Conservation (phyloP, 345 rosid genomes). For the Lepidium didymum region DNA sequence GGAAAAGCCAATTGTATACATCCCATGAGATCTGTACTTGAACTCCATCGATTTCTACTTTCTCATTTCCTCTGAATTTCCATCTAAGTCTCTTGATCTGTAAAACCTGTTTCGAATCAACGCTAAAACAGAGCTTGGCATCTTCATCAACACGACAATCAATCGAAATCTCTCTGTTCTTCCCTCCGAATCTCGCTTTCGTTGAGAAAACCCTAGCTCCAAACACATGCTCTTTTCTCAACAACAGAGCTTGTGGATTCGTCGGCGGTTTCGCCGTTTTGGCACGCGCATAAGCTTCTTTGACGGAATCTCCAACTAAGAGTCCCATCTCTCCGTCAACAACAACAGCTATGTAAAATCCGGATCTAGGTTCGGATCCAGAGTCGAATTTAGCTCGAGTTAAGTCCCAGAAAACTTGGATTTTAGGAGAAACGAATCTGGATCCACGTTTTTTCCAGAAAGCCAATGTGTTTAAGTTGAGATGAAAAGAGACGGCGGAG, state of each 20-base stretch:
- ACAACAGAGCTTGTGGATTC: conserved; percentile 45
- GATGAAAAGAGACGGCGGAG: conserved; percentile 53
- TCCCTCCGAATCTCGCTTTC: conserved; percentile 70
- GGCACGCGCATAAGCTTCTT: conserved; percentile 53
- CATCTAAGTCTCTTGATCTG: conserved; percentile 70
- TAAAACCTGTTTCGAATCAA: conserved; percentile 55
- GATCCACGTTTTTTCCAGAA: conserved; percentile 86
- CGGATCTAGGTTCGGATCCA: conserved; percentile 76
- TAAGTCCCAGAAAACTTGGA: conserved; percentile 74
- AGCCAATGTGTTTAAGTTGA: conserved; percentile 54
- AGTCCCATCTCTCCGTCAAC: conserved; percentile 63
- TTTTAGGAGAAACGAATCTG: conserved; percentile 35
- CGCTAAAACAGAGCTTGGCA: conserved; percentile 50
- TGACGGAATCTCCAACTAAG: conserved; percentile 61
- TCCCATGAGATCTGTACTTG: conserved; percentile 85
- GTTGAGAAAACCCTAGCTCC: conserved; percentile 61
- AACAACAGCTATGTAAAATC: conserved; percentile 70
- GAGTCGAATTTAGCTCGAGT: conserved; percentile 70
- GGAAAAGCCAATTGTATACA: conserved; percentile 82
- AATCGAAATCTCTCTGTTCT: conserved; percentile 53
- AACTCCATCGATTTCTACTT: conserved; percentile 67
- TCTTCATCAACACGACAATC: conserved; percentile 58
- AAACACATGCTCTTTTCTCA: conserved; percentile 72
- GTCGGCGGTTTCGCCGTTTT: conserved; percentile 31
- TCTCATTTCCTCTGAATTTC: conserved; percentile 93